These are phyloP conservation scores for Coccomyxa sp. DNA, from an alignment of 139 green algal species.

Conservation along the genomic window DNA sequence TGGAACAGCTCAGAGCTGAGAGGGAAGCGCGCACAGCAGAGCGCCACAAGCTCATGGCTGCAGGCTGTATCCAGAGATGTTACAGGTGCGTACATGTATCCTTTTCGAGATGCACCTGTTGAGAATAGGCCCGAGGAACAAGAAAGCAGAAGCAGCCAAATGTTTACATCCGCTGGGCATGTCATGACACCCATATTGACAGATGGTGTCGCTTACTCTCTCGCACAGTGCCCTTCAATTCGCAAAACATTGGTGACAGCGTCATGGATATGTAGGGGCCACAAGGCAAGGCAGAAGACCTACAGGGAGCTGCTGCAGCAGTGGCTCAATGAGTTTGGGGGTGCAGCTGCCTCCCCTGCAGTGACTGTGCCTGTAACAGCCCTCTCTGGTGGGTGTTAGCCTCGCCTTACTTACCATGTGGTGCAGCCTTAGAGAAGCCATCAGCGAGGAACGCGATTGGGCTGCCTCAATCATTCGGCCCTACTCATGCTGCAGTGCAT, in stretches of 20 bases:
- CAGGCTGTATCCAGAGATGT: constrained; percentile 24
- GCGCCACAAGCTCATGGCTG: constrained; percentile 14
- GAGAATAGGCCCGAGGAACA: neutral
- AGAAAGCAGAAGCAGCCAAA: neutral
- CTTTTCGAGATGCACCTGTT: neutral
- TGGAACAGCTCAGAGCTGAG: constrained; percentile 32
- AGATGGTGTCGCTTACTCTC: neutral
- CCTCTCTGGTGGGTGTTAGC: neutral
- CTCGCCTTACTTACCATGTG: neutral
- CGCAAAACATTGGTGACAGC: too few species aligned
- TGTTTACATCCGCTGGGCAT: neutral
- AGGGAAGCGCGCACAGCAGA: constrained; percentile 24
- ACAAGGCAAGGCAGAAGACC: neutral
- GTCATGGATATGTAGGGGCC: too few species aligned
- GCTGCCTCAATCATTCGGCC: too few species aligned
- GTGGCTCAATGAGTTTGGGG: neutral
- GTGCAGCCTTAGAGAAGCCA: neutral
- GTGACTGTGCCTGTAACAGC: neutral
- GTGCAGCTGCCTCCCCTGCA: neutral
- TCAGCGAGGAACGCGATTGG: neutral
- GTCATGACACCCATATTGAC: neutral
- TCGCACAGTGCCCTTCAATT: too few species aligned
- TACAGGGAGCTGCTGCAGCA: neutral
- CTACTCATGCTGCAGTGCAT: too few species aligned
- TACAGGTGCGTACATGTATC: constrained; percentile 27